Conservation (phyloP, 2,329 filamentous ascomycete species). For the Verticillium nubilum region DNA sequence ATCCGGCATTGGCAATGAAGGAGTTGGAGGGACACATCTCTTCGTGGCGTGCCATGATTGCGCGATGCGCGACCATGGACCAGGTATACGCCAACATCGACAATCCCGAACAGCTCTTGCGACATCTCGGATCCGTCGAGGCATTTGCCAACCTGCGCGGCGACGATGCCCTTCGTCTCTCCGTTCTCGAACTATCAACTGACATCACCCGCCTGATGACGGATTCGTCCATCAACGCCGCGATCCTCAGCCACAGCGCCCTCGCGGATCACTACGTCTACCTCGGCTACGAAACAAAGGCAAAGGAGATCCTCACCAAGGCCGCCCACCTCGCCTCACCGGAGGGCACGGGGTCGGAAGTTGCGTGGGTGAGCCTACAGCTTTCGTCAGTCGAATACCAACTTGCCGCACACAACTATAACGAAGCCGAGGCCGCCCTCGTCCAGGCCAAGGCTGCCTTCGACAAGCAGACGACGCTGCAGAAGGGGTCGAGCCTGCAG, state of each 20-base stretch:
- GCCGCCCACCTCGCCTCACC: conserved; percentile 44
- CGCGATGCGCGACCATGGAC: conserved; percentile 28
- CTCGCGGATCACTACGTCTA: conserved; percentile 48
- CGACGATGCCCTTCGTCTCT: conserved; percentile 38
- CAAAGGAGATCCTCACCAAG: conserved; percentile 48
- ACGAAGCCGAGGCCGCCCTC: conserved; percentile 42
- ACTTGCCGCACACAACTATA: conserved; percentile 58
- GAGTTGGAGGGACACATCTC: conserved; percentile 30
- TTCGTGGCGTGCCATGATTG: conserved; percentile 38
- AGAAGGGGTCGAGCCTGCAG: conserved; percentile 15
- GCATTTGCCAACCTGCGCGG: conserved; percentile 48
- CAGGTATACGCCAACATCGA: conserved; percentile 42
- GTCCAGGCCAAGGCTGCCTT: conserved; percentile 5
- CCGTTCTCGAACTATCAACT: conserved; percentile 40
- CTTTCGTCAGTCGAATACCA: conserved; percentile 71
- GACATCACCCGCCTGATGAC: conserved; percentile 29
- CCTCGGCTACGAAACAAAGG: conserved; percentile 46
- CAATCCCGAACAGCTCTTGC: conserved; percentile 41
- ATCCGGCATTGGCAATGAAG: conserved; percentile 20
- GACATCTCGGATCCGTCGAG: conserved; percentile 43
- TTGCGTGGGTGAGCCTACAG: conserved; percentile 50
- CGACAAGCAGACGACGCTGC: conserved; percentile 7
- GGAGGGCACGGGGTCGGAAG: conserved; percentile 27
- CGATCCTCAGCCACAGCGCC: conserved; percentile 40
- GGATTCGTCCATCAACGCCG: conserved; percentile 26